Evolutionary conservation across 768 basidiomycete species (phyloP).

Genomic region (Auricularia heimuer): DNA sequence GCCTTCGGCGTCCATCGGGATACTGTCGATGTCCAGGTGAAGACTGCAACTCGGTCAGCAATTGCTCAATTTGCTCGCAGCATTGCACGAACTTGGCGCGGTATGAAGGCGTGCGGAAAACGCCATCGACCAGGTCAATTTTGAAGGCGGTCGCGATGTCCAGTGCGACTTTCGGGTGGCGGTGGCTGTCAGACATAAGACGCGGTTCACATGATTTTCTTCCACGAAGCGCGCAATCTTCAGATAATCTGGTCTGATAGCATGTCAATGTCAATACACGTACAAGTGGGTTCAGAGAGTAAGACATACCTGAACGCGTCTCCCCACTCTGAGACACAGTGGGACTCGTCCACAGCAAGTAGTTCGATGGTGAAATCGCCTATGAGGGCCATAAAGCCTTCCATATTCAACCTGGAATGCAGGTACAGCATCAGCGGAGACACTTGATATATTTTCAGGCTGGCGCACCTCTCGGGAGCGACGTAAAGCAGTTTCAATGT

Average conservation of each 20-base stretch:
- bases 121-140: conserved; percentile 28
- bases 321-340: conserved; percentile 40
- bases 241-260: conserved; percentile 14
- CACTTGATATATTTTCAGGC: not conserved
- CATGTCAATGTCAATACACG: not conserved
- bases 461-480: conserved; percentile 32
- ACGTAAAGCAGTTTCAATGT: conserved; percentile 40
- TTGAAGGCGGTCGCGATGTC: conserved; percentile 37
- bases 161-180: conserved; percentile 32
- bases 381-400: conserved; percentile 36
- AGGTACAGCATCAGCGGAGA: not conserved
- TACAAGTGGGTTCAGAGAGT: not conserved
- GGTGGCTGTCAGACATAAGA: conserved; percentile 37
- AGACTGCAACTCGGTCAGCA: conserved; percentile 19
- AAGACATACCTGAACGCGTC: conserved; percentile 27
- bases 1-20: conserved; percentile 13
- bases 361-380: conserved; percentile 31
- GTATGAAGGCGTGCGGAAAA: conserved; percentile 36
- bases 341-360: conserved; percentile 41
- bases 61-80: not conserved
- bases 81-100: conserved; percentile 27
- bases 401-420: conserved; percentile 32
- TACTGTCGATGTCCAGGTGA: conserved; percentile 23
- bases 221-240: conserved; percentile 38
- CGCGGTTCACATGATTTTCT: conserved; percentile 35